Evolutionary conservation across 2,329 filamentous ascomycete species (phyloP).

Genomic region (Colletotrichum chrysophilum): DNA sequence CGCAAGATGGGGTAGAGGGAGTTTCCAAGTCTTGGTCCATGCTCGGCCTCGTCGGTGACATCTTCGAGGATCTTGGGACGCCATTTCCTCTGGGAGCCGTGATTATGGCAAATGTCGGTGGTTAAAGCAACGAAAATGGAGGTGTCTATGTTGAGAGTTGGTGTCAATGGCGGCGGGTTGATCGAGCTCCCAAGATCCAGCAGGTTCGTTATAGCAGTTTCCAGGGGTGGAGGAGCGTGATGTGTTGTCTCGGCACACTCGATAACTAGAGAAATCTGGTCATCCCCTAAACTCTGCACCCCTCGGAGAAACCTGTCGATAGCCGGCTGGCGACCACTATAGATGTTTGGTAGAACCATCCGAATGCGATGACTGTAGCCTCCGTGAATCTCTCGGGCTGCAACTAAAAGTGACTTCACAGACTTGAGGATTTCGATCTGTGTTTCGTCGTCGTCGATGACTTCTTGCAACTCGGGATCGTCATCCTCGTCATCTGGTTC

Average conservation of each 20-base stretch:
- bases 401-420: conserved; percentile 34
- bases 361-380: conserved; percentile 38
- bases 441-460: conserved; percentile 39
- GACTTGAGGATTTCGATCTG: conserved; percentile 30
- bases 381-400: conserved; percentile 35
- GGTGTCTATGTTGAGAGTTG: conserved; percentile 43
- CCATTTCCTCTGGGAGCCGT: conserved; percentile 37
- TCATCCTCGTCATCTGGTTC: conserved; percentile 24
- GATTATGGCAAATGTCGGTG: conserved; percentile 42
- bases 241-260: conserved; percentile 27
- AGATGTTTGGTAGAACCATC: conserved; percentile 37
- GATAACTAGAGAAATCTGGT: conserved; percentile 34
- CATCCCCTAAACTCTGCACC: conserved; percentile 30
- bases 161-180: conserved; percentile 29
- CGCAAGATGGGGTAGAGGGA: conserved; percentile 37
- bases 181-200: conserved; percentile 30
- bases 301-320: conserved; percentile 35
- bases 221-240: conserved; percentile 26
- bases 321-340: conserved; percentile 28
- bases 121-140: conserved; percentile 44
- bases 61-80: conserved; percentile 23
- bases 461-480: conserved; percentile 33
- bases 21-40: conserved; percentile 20
- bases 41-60: conserved; percentile 15
- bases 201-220: conserved; percentile 33